These are phyloP conservation scores for Gossypium sturtianum DNA, from an alignment of 345 rosid genomes.

Conservation along the genomic window DNA sequence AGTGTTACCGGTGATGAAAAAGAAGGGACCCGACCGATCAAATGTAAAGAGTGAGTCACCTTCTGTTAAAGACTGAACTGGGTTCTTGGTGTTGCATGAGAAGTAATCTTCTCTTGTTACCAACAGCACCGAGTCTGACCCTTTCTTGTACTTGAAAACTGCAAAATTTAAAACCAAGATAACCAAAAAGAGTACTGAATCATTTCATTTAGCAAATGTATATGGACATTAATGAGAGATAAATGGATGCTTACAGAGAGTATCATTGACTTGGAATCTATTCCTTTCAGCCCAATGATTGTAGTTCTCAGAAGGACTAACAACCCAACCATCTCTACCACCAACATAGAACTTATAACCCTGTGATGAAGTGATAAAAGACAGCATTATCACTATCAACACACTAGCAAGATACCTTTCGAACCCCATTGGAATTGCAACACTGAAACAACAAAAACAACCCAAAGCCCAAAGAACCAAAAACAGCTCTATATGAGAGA, in stretches of 20 bases:
- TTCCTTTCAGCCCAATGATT: slow-evolving; percentile 76
- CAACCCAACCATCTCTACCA: slow-evolving; percentile 77
- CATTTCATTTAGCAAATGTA: neutral
- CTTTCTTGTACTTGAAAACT: slow-evolving; percentile 75
- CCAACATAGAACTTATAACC: slow-evolving; percentile 60
- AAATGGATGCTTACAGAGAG: slow-evolving; percentile 41
- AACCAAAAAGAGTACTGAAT: neutral
- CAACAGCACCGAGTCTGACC: slow-evolving; percentile 58
- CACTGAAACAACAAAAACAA: neutral
- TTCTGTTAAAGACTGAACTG: slow-evolving; percentile 40
- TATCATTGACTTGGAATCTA: slow-evolving; percentile 80
- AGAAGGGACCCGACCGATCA: slow-evolving; percentile 72
- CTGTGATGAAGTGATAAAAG: slow-evolving; percentile 20
- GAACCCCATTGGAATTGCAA: slow-evolving; percentile 27
- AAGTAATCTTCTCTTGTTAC: slow-evolving; percentile 49
- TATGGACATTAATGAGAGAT: neutral
- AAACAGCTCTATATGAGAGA: slow-evolving; percentile 1
- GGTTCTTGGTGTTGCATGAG: slow-evolving; percentile 53
- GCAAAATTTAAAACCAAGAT: slow-evolving; percentile 4
- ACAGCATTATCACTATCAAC: slow-evolving; percentile 13
- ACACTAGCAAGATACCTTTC: neutral
- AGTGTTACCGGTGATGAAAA: slow-evolving; percentile 63
- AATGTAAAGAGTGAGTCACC: slow-evolving; percentile 54
- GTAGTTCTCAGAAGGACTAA: slow-evolving; percentile 56
- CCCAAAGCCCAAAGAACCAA: slow-evolving; percentile 7